These are phyloP conservation scores for Gracilaria domingensis DNA, from an alignment of 23 red algal species.

Conservation along the genomic window DNA sequence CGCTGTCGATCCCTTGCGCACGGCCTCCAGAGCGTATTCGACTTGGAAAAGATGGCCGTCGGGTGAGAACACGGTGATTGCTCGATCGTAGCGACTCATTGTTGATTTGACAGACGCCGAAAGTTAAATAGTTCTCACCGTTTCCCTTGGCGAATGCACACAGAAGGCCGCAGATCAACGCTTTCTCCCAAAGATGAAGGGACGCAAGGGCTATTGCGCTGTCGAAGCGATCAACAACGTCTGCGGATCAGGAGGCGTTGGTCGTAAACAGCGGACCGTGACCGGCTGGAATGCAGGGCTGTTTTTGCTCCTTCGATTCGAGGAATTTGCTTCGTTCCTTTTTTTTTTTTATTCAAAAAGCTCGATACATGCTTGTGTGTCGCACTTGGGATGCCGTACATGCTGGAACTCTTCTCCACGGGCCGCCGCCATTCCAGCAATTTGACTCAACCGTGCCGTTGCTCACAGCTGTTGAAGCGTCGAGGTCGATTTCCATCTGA, in stretches of 20 bases:
- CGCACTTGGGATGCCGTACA: too few species aligned
- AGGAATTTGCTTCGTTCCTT: background rate
- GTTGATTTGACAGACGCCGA: background rate
- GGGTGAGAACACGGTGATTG: conserved; percentile 99
- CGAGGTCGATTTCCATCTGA: too few species aligned
- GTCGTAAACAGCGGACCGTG: too few species aligned
- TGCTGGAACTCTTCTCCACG: background rate
- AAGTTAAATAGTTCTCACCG: background rate
- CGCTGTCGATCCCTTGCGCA: conserved; percentile 97
- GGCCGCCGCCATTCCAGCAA: conserved; percentile 5
- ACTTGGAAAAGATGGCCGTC: conserved; percentile 99
- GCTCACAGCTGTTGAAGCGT: background rate
- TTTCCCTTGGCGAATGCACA: background rate
- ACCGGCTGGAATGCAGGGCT: background rate
- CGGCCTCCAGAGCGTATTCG: conserved; percentile 99
- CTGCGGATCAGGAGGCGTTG: background rate
- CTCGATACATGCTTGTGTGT: too few species aligned
- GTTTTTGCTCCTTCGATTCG: background rate
- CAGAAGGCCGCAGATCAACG: background rate
- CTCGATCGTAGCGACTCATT: conserved; percentile 93
- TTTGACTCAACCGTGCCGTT: background rate
- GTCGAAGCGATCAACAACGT: background rate
- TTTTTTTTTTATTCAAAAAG: background rate
- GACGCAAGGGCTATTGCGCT: background rate
- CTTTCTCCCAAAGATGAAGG: background rate